Evolutionary conservation across 768 basidiomycete species (phyloP).

Genomic region (Hericium erinaceus): DNA sequence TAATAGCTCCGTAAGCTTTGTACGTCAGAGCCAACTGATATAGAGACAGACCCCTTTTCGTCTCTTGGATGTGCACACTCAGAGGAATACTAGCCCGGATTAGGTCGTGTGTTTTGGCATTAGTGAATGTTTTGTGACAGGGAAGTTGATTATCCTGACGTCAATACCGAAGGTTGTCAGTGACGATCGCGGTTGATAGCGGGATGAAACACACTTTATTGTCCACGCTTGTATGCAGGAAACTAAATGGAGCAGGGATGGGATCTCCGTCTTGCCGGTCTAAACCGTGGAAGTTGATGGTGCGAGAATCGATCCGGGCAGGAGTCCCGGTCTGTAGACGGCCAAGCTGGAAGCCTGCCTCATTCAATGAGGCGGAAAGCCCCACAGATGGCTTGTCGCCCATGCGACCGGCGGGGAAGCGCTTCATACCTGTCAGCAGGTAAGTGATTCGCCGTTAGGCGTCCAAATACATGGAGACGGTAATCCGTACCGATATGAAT

Average conservation of each 20-base stretch:
- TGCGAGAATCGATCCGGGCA: constrained; percentile 60
- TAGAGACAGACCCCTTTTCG: constrained; percentile 55
- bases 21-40: not conserved
- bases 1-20: constrained; percentile 18
- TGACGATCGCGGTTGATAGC: not conserved
- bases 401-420: constrained; percentile 71
- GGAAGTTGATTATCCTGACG: constrained; percentile 59
- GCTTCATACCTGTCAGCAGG: constrained; percentile 43
- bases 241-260: constrained; percentile 67
- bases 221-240: constrained; percentile 53
- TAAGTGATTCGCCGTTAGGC: too few relatives aligned
- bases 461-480: too few relatives aligned
- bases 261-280: constrained; percentile 58
- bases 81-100: constrained; percentile 67
- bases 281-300: constrained; percentile 61
- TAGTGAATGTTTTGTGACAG: constrained; percentile 71
- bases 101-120: constrained; percentile 61
- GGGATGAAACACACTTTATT: constrained; percentile 45
- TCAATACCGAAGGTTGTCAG: not conserved
- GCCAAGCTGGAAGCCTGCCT: constrained; percentile 75
- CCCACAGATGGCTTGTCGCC: constrained; percentile 64
- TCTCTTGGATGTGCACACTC: constrained; percentile 82
- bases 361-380: constrained; percentile 63
- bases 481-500: constrained; percentile 66
- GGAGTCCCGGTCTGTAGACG: constrained; percentile 85